These are phyloP conservation scores for Daldinia eschscholtzii DNA, from an alignment of 2,329 filamentous ascomycete species.

Conservation along the genomic window DNA sequence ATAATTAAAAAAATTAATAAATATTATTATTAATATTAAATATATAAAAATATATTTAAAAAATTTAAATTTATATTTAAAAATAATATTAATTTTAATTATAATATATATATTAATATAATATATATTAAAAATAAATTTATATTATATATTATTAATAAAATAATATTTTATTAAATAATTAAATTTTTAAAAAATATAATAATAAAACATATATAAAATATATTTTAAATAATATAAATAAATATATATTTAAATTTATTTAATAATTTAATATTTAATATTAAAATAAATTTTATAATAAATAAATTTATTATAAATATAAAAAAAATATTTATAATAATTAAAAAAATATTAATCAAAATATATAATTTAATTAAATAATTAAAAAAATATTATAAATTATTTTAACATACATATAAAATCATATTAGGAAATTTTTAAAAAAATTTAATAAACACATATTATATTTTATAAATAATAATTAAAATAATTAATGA, in stretches of 20 bases:
- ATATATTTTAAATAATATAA: conserved; percentile 4
- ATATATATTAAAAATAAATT: conserved; percentile 9
- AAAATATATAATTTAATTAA: not conserved
- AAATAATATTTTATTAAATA: conserved; percentile 1
- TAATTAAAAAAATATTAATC: conserved; percentile 1
- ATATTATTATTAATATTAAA: not conserved
- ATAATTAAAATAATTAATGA: conserved; percentile 14
- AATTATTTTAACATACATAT: not conserved
- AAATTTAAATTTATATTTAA: conserved; percentile 7
- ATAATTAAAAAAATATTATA: not conserved
- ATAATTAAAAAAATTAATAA: too few species aligned
- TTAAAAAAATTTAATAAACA: not conserved
- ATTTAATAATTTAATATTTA: not conserved
- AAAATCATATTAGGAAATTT: not conserved
- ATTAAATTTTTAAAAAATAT: conserved; percentile 10
- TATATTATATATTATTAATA: conserved; percentile 11
- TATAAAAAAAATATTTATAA: not conserved
- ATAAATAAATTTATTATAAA: not conserved
- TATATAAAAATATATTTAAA: conserved; percentile 6
- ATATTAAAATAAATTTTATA: conserved; percentile 2
- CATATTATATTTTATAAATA: conserved; percentile 14
- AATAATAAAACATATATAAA: conserved; percentile 6
- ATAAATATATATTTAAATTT: conserved; percentile 3
- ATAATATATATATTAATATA: conserved; percentile 2
- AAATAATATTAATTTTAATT: conserved; percentile 9